These are phyloP conservation scores for Dryas alaskensis DNA, from an alignment of 306 rosid genomes.

Conservation along the genomic window DNA sequence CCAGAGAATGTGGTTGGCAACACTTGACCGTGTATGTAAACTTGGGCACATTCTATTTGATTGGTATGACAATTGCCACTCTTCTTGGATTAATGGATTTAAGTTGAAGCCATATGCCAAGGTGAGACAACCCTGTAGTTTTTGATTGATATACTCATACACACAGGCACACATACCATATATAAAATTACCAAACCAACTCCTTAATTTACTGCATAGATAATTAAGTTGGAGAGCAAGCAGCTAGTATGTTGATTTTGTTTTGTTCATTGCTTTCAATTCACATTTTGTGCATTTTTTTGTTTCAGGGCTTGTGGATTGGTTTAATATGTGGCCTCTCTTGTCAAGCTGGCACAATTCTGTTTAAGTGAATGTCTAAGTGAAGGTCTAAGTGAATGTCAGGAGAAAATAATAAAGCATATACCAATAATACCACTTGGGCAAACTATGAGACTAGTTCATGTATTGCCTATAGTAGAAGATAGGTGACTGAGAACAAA, in stretches of 20 bases:
- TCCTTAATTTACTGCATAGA: no score
- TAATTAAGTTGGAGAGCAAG: no score
- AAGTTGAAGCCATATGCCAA: constrained; percentile 41
- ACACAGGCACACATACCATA: no score
- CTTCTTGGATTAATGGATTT: constrained; percentile 60
- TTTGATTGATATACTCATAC: no score
- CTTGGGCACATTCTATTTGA: constrained; percentile 54
- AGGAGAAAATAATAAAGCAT: no score
- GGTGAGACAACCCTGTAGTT: constrained; percentile 31
- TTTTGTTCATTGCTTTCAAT: neutral
- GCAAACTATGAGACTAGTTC: no score
- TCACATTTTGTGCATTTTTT: neutral
- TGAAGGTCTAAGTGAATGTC: no score
- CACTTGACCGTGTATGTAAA: constrained; percentile 58
- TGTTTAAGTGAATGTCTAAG: constrained; percentile 1
- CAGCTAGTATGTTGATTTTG: neutral
- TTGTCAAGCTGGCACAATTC: constrained; percentile 49
- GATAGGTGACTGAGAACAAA: no score
- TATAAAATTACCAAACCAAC: no score
- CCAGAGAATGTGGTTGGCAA: constrained; percentile 85
- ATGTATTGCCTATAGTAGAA: no score
- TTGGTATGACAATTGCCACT: constrained; percentile 64
- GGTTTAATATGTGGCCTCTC: constrained; percentile 62
- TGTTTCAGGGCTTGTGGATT: constrained; percentile 70
- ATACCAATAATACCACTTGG: no score